Percentiles rank a stretch among this genome's conserved stretches.
Evolutionary conservation across 495 filamentous ascomycete genomes (phyloP).

Genomic region (Penicillium arizonense): DNA sequence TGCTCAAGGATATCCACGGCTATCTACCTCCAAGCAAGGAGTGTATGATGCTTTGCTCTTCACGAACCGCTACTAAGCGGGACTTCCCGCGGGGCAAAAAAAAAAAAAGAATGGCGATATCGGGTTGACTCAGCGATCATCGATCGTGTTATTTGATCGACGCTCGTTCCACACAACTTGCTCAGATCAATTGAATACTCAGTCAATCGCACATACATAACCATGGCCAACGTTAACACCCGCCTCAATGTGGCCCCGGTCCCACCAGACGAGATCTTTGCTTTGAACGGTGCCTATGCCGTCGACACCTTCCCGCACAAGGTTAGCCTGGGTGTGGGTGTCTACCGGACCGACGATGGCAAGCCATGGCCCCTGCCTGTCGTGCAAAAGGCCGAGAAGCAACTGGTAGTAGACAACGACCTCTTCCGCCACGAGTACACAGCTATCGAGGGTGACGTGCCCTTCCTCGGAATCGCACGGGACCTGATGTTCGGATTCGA

Average conservation of each 20-base stretch:
- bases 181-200: background rate
- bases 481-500: slow-evolving; percentile 50
- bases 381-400: slow-evolving; percentile 45
- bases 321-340: slow-evolving; percentile 48
- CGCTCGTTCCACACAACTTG: slow-evolving; percentile 4
- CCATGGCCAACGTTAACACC: slow-evolving; percentile 33
- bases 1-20: slow-evolving; percentile 13
- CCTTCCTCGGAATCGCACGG: slow-evolving; percentile 41
- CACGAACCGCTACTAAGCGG: slow-evolving; percentile 25
- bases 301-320: slow-evolving; percentile 44
- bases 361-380: slow-evolving; percentile 52
- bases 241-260: slow-evolving; percentile 36
- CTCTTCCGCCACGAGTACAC: slow-evolving; percentile 48
- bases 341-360: slow-evolving; percentile 53
- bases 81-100: slow-evolving; percentile 26
- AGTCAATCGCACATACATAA: slow-evolving; percentile 9
- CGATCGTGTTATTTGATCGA: slow-evolving; percentile 7
- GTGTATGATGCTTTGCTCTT: slow-evolving; percentile 6
- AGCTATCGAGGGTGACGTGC: slow-evolving; percentile 45
- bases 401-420: slow-evolving; percentile 36
- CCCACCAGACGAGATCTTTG: slow-evolving; percentile 51
- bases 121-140: slow-evolving; percentile 30
- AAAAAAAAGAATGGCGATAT: slow-evolving; percentile 26
- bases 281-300: slow-evolving; percentile 41
- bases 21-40: slow-evolving; percentile 6